Evolutionary conservation across 1,284 basidiomycete genomes (phyloP).

Genomic region (Psilocybe mexicana): DNA sequence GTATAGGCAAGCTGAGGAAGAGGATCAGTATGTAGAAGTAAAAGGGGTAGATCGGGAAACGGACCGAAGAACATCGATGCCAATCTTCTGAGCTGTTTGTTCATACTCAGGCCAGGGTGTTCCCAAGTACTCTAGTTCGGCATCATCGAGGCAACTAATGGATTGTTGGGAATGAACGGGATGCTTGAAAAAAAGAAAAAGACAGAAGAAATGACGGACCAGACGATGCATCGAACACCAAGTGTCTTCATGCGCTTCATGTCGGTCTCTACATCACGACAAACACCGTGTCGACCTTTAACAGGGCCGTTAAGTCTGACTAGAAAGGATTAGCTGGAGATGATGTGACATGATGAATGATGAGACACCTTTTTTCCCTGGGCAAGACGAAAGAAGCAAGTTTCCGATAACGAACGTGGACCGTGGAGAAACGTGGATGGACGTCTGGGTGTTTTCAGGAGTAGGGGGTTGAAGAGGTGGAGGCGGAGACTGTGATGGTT

Average conservation of each 20-base stretch:
- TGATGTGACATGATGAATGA: not conserved
- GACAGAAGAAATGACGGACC: constrained; percentile 46
- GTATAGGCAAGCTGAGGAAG: constrained; percentile 74
- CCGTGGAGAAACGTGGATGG: not conserved
- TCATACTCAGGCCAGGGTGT: constrained; percentile 82
- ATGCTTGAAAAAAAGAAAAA: not conserved
- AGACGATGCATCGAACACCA: constrained; percentile 82
- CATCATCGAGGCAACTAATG: constrained; percentile 79
- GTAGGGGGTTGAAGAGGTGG: not conserved
- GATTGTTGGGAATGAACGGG: not conserved
- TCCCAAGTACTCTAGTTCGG: constrained; percentile 84
- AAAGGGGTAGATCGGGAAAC: not conserved
- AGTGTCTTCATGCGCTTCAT: constrained; percentile 74
- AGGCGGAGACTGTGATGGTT: not conserved
- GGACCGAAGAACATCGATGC: constrained; percentile 75
- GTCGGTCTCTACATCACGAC: constrained; percentile 80
- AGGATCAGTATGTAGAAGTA: constrained; percentile 8
- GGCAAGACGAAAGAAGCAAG: constrained; percentile 88
- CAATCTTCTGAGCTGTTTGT: constrained; percentile 58
- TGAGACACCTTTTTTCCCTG: constrained; percentile 84
- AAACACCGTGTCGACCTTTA: constrained; percentile 82
- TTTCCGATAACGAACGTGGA: constrained; percentile 65
- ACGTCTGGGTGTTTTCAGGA: not conserved
- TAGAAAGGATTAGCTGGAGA: constrained; percentile 26
- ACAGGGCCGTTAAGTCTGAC: constrained; percentile 84